These are phyloP conservation scores for Andrographis paniculata DNA, from an alignment of 305 asterid genomes.

Conservation along the genomic window DNA sequence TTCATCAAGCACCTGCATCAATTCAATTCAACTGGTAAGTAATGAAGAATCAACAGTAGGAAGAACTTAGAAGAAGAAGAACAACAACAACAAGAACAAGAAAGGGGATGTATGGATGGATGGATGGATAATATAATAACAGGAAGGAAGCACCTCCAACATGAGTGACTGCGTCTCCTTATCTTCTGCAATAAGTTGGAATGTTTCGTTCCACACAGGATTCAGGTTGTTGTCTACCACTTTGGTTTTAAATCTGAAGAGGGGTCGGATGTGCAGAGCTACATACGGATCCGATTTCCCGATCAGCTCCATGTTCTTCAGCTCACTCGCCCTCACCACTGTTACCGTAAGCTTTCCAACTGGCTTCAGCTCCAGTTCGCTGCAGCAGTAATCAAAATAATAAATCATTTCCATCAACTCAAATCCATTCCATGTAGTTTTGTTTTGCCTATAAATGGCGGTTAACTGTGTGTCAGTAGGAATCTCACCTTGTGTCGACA, in stretches of 20 bases:
- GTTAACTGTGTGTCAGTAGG: no score
- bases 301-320: conserved; percentile 63
- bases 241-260: conserved; percentile 59
- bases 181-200: conserved; percentile 63
- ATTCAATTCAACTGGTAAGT: background rate
- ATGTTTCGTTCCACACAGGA: conserved; percentile 60
- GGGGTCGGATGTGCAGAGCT: conserved; percentile 45
- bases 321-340: conserved; percentile 40
- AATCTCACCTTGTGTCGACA: conserved; percentile 73
- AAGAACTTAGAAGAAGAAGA: background rate
- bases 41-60: background rate
- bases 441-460: no score
- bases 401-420: no score
- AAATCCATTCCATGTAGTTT: no score
- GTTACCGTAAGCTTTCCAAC: conserved; percentile 55
- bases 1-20: conserved; percentile 69
- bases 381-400: conserved; percentile 26
- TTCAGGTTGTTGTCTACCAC: conserved; percentile 64
- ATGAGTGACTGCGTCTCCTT: conserved; percentile 50
- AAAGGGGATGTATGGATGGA: background rate
- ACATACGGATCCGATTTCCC: conserved; percentile 78
- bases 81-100: background rate
- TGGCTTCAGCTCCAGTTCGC: conserved; percentile 79
- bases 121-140: no score
- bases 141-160: conserved; percentile 12